These are phyloP conservation scores for Cladosporium austrohemisphaericum DNA, from an alignment of 2,329 filamentous ascomycete species.

Conservation along the genomic window DNA sequence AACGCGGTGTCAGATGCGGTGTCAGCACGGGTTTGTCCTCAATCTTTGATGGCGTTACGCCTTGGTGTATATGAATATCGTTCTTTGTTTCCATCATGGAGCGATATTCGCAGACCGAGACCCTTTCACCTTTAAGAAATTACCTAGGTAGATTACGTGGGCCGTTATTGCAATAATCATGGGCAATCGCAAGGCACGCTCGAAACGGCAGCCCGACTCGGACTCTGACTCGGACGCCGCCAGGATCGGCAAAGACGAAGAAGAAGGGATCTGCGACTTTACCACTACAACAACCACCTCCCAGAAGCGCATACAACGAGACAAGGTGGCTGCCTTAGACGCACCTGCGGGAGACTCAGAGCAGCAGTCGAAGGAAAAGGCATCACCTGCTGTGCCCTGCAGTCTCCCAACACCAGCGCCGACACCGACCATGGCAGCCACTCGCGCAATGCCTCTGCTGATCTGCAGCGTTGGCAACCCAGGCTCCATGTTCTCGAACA, in stretches of 20 bases:
- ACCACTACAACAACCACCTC: neutral
- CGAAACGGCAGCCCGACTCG: too few relatives aligned
- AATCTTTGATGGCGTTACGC: too few relatives aligned
- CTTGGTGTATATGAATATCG: too few relatives aligned
- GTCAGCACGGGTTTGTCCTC: conserved; percentile 4
- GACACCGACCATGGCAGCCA: conserved; percentile 24
- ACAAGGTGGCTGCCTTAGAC: neutral
- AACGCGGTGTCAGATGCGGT: neutral
- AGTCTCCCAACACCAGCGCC: conserved; percentile 8
- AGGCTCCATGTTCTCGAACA: conserved; percentile 63
- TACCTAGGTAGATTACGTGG: neutral
- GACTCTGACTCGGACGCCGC: neutral
- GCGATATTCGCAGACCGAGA: too few relatives aligned
- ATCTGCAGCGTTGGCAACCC: conserved; percentile 88
- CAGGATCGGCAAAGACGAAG: too few relatives aligned
- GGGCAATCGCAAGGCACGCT: too few relatives aligned
- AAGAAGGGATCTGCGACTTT: too few relatives aligned
- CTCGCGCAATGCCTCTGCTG: conserved; percentile 54
- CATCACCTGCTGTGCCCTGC: conserved; percentile 7
- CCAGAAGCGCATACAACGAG: neutral
- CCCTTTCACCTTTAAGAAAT: too few relatives aligned
- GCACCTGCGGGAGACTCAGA: neutral
- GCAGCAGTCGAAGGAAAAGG: neutral
- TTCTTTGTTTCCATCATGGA: too few relatives aligned
- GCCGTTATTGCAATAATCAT: too few relatives aligned